phyloP scores from a whole-genome alignment of 331 rosid species.

The Acacia concinna region DNA sequence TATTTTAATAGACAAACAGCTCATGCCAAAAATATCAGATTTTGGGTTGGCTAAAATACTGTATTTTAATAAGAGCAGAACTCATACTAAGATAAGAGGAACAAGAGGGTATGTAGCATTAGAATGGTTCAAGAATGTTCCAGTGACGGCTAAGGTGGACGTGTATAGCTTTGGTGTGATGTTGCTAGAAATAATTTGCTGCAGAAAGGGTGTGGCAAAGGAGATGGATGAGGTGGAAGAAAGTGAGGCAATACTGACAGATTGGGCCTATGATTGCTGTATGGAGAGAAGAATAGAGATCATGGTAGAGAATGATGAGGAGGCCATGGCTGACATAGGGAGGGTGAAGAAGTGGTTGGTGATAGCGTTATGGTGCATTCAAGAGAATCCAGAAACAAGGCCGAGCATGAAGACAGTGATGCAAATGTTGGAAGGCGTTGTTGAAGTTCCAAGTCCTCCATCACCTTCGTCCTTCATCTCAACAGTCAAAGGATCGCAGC shows the following conservation, averaged over 20 bases:
- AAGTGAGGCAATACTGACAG: slow-evolving; percentile 16
- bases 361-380: too few relatives aligned
- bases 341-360: too few relatives aligned
- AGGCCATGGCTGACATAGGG: too few relatives aligned
- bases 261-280: too few relatives aligned
- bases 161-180: slow-evolving; percentile 43
- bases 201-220: slow-evolving; percentile 32
- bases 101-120: slow-evolving; percentile 46
- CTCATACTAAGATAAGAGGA: slow-evolving; percentile 40
- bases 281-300: too few relatives aligned
- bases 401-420: too few relatives aligned
- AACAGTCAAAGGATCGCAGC: background rate
- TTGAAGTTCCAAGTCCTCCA: slow-evolving; percentile 5
- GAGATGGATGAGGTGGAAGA: slow-evolving; percentile 10
- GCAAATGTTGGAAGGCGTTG: too few relatives aligned
- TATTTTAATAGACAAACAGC: slow-evolving; percentile 38
- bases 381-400: too few relatives aligned
- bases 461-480: slow-evolving; percentile 10
- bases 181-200: slow-evolving; percentile 45
- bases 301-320: too few relatives aligned
- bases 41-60: slow-evolving; percentile 51
- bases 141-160: slow-evolving; percentile 40
- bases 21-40: slow-evolving; percentile 36
- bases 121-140: slow-evolving; percentile 47
- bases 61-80: slow-evolving; percentile 32